Conservation (phyloP, 176 grass and related monocot genomes). For the Avena insularis region DNA sequence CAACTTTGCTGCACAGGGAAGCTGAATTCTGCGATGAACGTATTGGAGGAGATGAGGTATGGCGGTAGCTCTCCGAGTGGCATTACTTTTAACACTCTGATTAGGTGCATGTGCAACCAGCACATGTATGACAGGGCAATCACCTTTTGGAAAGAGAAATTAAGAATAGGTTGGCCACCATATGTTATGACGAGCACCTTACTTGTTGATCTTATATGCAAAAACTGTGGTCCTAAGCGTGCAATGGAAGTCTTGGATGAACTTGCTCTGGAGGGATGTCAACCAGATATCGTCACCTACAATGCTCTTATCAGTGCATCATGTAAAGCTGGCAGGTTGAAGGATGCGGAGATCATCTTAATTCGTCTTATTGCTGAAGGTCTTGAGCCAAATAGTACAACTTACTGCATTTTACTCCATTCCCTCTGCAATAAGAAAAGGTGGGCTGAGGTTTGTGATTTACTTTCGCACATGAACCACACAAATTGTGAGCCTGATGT, state of each 20-base stretch:
- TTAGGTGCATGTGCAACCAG: slow-evolving; percentile 67
- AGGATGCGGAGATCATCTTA: slow-evolving; percentile 54
- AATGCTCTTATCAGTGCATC: slow-evolving; percentile 70
- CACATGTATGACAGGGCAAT: slow-evolving; percentile 61
- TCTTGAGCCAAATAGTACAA: slow-evolving; percentile 64
- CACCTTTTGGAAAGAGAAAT: slow-evolving; percentile 70
- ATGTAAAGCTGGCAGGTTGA: slow-evolving; percentile 66
- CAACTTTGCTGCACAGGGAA: slow-evolving; percentile 56
- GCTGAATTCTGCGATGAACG: slow-evolving; percentile 54
- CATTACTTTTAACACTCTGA: slow-evolving; percentile 81
- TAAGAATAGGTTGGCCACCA: slow-evolving; percentile 65
- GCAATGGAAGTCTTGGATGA: slow-evolving; percentile 68
- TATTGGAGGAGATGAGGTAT: slow-evolving; percentile 64
- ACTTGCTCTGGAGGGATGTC: slow-evolving; percentile 62
- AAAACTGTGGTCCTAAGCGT: slow-evolving; percentile 53
- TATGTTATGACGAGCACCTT: slow-evolving; percentile 72
- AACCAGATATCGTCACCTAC: slow-evolving; percentile 68
- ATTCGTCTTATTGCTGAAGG: slow-evolving; percentile 55
- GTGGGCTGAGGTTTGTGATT: slow-evolving; percentile 64
- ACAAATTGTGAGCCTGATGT: slow-evolving; percentile 61
- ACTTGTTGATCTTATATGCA: slow-evolving; percentile 74
- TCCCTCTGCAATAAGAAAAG: slow-evolving; percentile 58
- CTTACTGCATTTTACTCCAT: slow-evolving; percentile 77
- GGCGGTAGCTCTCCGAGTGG: slow-evolving; percentile 59
- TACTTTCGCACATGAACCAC: slow-evolving; percentile 61